Evolutionary conservation across 1,284 basidiomycete genomes (phyloP).

Genomic region (Ganoderma boninense): DNA sequence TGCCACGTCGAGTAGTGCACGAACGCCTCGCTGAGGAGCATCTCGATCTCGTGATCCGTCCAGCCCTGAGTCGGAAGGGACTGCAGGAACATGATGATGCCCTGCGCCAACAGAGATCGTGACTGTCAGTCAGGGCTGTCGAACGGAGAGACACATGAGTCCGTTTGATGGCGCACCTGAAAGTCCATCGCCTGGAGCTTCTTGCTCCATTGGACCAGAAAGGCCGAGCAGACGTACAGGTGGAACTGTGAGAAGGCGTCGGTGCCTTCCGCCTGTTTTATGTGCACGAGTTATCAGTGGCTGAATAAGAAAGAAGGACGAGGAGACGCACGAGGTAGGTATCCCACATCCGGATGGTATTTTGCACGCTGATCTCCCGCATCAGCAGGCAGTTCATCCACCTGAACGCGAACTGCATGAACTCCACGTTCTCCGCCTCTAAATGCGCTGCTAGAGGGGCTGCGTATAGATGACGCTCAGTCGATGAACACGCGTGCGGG

Average conservation of each 20-base stretch:
- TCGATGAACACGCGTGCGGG: too few relatives aligned
- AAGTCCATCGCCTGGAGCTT: slow-evolving; percentile 95
- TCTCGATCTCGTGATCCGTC: slow-evolving; percentile 95
- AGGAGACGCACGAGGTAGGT: slow-evolving; percentile 84
- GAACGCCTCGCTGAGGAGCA: slow-evolving; percentile 95
- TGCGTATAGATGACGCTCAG: slow-evolving; percentile 39
- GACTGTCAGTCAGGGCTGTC: not conserved
- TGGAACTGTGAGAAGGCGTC: slow-evolving; percentile 98
- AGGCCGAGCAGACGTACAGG: slow-evolving; percentile 95
- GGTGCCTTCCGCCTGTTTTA: slow-evolving; percentile 93
- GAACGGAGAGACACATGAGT: too few relatives aligned
- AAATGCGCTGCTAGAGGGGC: slow-evolving; percentile 87
- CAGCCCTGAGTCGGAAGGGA: slow-evolving; percentile 94
- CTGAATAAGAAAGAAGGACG: not conserved
- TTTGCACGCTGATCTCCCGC: slow-evolving; percentile 94
- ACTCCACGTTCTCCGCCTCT: slow-evolving; percentile 91
- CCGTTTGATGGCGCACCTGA: slow-evolving; percentile 65
- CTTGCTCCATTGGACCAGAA: slow-evolving; percentile 92
- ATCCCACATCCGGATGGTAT: slow-evolving; percentile 98
- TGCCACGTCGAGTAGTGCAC: slow-evolving; percentile 95
- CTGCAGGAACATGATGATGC: slow-evolving; percentile 99
- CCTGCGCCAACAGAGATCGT: slow-evolving; percentile 55
- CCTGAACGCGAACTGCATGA: slow-evolving; percentile 98
- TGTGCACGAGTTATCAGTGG: not conserved
- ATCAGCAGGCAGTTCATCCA: slow-evolving; percentile 99